Conservation (phyloP, 176 grass and related monocot species). For the Eragrostis nindensis region DNA sequence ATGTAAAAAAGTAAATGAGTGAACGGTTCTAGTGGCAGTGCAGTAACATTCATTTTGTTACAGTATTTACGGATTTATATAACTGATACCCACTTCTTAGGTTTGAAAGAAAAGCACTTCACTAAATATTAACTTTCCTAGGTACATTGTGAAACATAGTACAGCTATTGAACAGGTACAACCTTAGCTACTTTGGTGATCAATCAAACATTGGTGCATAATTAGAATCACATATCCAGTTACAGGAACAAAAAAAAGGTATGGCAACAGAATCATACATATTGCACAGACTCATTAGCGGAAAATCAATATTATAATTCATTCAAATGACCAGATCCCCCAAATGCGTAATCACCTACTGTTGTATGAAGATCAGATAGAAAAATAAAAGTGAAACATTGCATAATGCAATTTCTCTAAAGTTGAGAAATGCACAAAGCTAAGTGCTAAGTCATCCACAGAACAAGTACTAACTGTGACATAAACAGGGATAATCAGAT, state of each 20-base stretch:
- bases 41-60: conserved; percentile 13
- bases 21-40: background rate
- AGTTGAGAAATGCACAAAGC: background rate
- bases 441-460: background rate
- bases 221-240: background rate
- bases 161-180: background rate
- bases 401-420: background rate
- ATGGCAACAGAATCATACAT: background rate
- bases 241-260: background rate
- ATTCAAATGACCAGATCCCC: background rate
- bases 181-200: background rate
- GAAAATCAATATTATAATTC: background rate
- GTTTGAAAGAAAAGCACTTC: background rate
- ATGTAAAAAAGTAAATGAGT: background rate
- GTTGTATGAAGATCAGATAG: background rate
- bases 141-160: background rate
- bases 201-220: background rate
- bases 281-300: background rate
- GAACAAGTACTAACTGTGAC: background rate
- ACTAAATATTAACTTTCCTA: background rate
- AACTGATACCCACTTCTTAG: background rate
- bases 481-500: background rate
- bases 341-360: background rate
- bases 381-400: background rate
- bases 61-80: background rate